A percentile compares a stretch with the other conserved stretches of the same genome.
Evolutionary conservation across 306 rosid species (phyloP).

Genomic region (cucumber (Cucumis sativus)): Cucumber_9930_V3 NC_026656.2:14196501-14197000

Average conservation of each 20-base stretch:
- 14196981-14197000: slow-evolving; percentile 44
- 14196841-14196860: slow-evolving; percentile 6
- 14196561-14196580: slow-evolving; percentile 9
- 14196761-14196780: slow-evolving; percentile 17
- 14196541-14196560: not conserved
- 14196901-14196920: slow-evolving; percentile 32
- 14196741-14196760: not conserved
- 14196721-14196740: not conserved
- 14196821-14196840: slow-evolving; percentile 18
- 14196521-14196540: not conserved
- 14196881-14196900: slow-evolving; percentile 4
- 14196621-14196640: slow-evolving; percentile 12
- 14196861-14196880: slow-evolving; percentile 14
- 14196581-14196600: slow-evolving; percentile 42
- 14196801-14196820: slow-evolving; percentile 32
- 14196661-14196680: slow-evolving; percentile 2
- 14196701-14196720: slow-evolving; percentile 10
- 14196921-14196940: slow-evolving; percentile 80
- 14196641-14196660: not conserved
- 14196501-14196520: not conserved
- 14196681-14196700: not conserved
- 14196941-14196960: slow-evolving; percentile 85
- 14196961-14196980: slow-evolving; percentile 68
- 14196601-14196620: slow-evolving; percentile 23
- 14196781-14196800: slow-evolving; percentile 10